Evolutionary conservation across 1,139 yeast species (phyloP).

Genomic region (Pichia sp.): DNA sequence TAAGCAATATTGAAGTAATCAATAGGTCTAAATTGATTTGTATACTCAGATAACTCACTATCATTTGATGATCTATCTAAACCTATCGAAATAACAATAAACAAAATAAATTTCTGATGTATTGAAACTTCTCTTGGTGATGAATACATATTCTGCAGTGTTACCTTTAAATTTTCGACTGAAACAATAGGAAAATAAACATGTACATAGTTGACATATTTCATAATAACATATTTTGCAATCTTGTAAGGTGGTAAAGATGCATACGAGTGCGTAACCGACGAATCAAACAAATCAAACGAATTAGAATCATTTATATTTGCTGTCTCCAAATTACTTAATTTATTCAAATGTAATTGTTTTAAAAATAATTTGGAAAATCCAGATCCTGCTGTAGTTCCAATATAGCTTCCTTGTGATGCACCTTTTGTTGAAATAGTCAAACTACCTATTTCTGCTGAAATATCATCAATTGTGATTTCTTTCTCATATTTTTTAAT

Average conservation of each 20-base stretch:
- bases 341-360: conserved; percentile 16
- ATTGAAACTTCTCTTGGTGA: conserved; percentile 15
- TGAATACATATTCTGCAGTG: conserved; percentile 12
- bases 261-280: conserved; percentile 16
- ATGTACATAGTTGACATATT: conserved; percentile 19
- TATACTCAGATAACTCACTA: conserved; percentile 3
- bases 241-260: conserved; percentile 19
- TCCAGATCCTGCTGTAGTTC: conserved; percentile 20
- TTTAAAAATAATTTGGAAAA: conserved; percentile 21
- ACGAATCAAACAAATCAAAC: conserved; percentile 13
- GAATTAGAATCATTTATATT: conserved; percentile 11
- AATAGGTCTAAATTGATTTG: conserved; percentile 18
- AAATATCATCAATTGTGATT: conserved; percentile 19
- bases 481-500: conserved; percentile 4
- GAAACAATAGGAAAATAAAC: conserved; percentile 18
- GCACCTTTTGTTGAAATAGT: conserved; percentile 14
- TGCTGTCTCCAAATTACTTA: conserved; percentile 6
- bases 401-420: conserved; percentile 18
- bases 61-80: conserved; percentile 11
- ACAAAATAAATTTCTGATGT: conserved; percentile 20
- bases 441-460: conserved; percentile 23
- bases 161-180: conserved; percentile 11
- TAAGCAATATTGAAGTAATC: conserved; percentile 22
- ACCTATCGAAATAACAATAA: conserved; percentile 21
- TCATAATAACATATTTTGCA: conserved; percentile 14